A percentile compares a stretch with the other conserved stretches of the same genome.
phyloP scores from a whole-genome alignment of 2,329 filamentous ascomycete species.

The Pseudogymnoascus sp. region DNA sequence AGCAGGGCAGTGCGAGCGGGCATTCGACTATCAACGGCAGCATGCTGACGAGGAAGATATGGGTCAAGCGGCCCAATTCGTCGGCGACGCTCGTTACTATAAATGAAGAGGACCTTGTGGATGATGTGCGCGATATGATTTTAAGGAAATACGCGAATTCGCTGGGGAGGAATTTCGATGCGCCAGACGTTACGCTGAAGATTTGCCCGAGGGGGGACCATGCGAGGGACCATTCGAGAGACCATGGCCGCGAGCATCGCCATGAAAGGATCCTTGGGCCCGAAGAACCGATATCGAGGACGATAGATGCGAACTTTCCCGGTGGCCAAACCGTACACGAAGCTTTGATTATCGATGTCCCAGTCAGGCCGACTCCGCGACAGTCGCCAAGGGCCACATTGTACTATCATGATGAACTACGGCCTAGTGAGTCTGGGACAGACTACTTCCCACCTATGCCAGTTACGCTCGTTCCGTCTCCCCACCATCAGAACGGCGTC shows the following conservation, averaged over 20 bases:
- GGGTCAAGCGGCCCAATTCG: constrained; percentile 81
- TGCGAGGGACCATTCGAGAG: not conserved
- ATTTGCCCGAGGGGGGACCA: constrained; percentile 46
- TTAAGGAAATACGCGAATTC: constrained; percentile 91
- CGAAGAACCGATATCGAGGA: constrained; percentile 73
- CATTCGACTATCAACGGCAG: constrained; percentile 25
- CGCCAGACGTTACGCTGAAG: constrained; percentile 78
- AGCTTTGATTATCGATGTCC: constrained; percentile 83
- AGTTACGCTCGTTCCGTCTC: constrained; percentile 26
- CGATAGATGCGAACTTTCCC: constrained; percentile 75
- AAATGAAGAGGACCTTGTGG: constrained; percentile 81
- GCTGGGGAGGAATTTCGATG: constrained; percentile 78
- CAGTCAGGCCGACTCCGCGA: constrained; percentile 66
- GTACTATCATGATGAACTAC: constrained; percentile 55
- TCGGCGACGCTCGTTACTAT: constrained; percentile 84
- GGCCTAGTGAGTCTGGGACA: constrained; percentile 60
- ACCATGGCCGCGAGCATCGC: constrained; percentile 46
- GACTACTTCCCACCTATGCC: constrained; percentile 80
- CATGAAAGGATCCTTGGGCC: constrained; percentile 69
- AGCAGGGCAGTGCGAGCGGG: constrained; percentile 15
- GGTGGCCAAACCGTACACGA: constrained; percentile 83
- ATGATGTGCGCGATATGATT: constrained; percentile 89
- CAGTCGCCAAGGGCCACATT: constrained; percentile 60
- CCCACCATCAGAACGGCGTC: constrained; percentile 25
- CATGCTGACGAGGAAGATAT: constrained; percentile 74